Base-by-base conservation (phyloP, 345 rosid species). In the Conringia planisiliqua region DNA sequence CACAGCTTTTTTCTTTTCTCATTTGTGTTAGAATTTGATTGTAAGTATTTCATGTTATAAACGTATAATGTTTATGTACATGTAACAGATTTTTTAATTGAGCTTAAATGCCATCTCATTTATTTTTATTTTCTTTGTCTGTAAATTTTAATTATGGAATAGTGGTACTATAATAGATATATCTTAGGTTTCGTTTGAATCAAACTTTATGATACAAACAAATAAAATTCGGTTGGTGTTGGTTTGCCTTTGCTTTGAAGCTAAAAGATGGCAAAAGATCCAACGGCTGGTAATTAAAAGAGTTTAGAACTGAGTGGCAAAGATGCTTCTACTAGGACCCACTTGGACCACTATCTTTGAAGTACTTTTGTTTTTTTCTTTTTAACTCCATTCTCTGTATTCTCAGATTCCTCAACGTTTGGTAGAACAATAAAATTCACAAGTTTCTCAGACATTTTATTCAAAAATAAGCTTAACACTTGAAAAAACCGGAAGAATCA, bases 241-340 rank as follows among this genome's bases (percentile, higher is more conserved):
- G 18, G 58, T 13, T 68, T 69, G 75, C 70, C 70, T 76, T 43
- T 70, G 66, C 80, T 76, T 70, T 3, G 36, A 70, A 76, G 71
- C 61, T 46, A 62, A 24, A 51, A 70, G 4, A 6, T 35, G 55
- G 36, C 13, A 10, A 42, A 51, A 68, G 39, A 68, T 76, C 79
- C 32, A 76, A 76, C 70, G 79, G 79, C 30, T 68, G 40, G 79
- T 58, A 61, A 61, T 14, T 40, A 60, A 27, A 30, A 30, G 63
- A 59, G 20, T 43, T 22, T n/a, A 24, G 9, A 60, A 66, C 29
- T 11, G 56, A 39, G 30, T 39, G 69, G 63, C 16, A 27, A 48
- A 9, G 62, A 67, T 75, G 54, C 43, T 20, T 29, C 0, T 67
- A 18, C 27, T 57, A 60, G 35, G 46, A 13, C 68, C 73, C 42